Percentiles rank a stretch among this genome's conserved stretches.
These are phyloP conservation scores for Tilletia horrida DNA, from an alignment of 1,284 basidiomycete genomes.

Conservation along the genomic window DNA sequence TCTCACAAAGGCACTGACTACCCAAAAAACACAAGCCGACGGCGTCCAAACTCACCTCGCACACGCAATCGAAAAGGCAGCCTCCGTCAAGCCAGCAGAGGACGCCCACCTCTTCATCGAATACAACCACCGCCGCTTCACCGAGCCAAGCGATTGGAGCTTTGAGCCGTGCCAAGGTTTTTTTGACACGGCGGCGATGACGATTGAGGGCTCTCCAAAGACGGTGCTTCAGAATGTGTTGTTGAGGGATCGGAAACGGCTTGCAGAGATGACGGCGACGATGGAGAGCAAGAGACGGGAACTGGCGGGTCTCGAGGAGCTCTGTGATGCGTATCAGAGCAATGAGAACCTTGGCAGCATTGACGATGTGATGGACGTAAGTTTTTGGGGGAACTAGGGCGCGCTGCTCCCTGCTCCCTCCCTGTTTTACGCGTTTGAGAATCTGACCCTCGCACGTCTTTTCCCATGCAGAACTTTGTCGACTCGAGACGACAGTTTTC, in stretches of 20 bases:
- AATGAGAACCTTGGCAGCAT: constrained; percentile 32
- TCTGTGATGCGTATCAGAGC: constrained; percentile 35
- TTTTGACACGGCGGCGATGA: constrained; percentile 40
- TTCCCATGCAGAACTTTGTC: constrained; percentile 27
- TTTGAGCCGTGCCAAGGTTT: constrained; percentile 44
- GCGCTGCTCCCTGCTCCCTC: too few relatives aligned
- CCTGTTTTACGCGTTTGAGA: too few relatives aligned
- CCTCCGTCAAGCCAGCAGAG: constrained; percentile 23
- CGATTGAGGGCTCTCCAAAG: constrained; percentile 28
- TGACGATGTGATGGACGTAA: constrained; percentile 37
- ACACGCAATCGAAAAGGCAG: constrained; percentile 16
- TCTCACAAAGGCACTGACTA: constrained; percentile 21
- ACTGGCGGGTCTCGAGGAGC: constrained; percentile 32
- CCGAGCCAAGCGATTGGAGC: constrained; percentile 32
- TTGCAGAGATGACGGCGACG: constrained; percentile 32
- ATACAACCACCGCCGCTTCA: constrained; percentile 37
- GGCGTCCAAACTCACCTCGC: background rate
- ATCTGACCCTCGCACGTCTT: too few relatives aligned
- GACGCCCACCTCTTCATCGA: constrained; percentile 34
- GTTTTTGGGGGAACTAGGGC: too few relatives aligned
- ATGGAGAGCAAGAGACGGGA: constrained; percentile 32
- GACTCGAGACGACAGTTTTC: constrained; percentile 27
- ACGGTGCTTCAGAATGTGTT: constrained; percentile 37
- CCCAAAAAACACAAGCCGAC: background rate
- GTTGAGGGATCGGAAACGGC: constrained; percentile 27